phyloP scores from a whole-genome alignment of 177 flowering plant genomes.

The Telopea speciosissima region DNA sequence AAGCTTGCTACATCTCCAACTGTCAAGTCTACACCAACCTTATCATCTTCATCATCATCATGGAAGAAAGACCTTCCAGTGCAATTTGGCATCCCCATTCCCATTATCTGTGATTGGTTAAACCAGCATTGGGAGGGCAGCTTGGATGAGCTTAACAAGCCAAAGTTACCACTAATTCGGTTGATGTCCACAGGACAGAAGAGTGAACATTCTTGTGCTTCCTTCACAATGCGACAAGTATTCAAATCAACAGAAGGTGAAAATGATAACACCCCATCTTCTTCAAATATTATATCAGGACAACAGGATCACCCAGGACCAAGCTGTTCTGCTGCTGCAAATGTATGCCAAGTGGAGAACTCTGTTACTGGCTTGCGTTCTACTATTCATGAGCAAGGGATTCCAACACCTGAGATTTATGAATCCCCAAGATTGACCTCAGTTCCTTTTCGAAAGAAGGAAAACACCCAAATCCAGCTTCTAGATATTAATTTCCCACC shows the following conservation, averaged over 20 bases:
- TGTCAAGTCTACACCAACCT: slow-evolving; percentile 64
- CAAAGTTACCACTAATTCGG: slow-evolving; percentile 73
- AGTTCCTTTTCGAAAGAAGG: slow-evolving; percentile 39
- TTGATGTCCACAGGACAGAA: slow-evolving; percentile 81
- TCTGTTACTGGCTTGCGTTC: slow-evolving; percentile 18
- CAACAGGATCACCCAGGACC: slow-evolving; percentile 37
- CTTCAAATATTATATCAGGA: slow-evolving; percentile 41
- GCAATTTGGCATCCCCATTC: slow-evolving; percentile 94
- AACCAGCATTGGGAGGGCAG: slow-evolving; percentile 96
- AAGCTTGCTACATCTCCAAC: slow-evolving; percentile 87
- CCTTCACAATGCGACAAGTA: slow-evolving; percentile 66
- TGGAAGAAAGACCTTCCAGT: slow-evolving; percentile 66
- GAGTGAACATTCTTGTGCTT: slow-evolving; percentile 79
- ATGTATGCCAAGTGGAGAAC: slow-evolving; percentile 33
- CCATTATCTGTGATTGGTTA: slow-evolving; percentile 88
- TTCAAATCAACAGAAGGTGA: slow-evolving; percentile 66
- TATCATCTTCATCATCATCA: slow-evolving; percentile 70
- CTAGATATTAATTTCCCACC: slow-evolving; percentile 89
- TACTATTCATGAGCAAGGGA: slow-evolving; percentile 54
- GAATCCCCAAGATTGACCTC: slow-evolving; percentile 70
- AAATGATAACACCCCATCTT: slow-evolving; percentile 40
- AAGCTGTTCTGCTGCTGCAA: slow-evolving; percentile 31
- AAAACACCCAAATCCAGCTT: slow-evolving; percentile 50
- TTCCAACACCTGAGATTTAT: slow-evolving; percentile 82
- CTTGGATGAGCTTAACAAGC: slow-evolving; percentile 84